Conservation (phyloP, 345 rosid genomes). For the Camelina hispida region DNA sequence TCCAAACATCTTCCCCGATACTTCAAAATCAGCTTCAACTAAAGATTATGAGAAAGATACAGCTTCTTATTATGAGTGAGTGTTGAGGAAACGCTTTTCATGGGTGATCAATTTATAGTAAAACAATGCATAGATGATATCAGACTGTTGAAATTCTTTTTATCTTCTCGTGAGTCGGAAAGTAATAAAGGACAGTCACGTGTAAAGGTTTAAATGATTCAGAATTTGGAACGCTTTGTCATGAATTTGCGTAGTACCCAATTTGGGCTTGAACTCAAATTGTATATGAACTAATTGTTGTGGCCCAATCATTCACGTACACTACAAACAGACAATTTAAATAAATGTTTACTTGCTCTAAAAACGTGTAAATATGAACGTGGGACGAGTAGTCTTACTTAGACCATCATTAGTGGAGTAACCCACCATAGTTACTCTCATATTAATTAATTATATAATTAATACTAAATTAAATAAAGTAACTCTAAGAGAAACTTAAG, state of each 20-base stretch:
- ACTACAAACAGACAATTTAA: not conserved
- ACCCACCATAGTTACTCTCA: too few species aligned
- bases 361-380: not conserved
- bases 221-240: slow-evolving; percentile 30
- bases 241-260: not conserved
- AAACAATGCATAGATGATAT: not conserved
- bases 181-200: slow-evolving; percentile 13
- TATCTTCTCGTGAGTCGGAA: slow-evolving; percentile 23
- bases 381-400: slow-evolving; percentile 18
- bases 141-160: slow-evolving; percentile 5
- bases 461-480: too few species aligned
- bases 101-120: slow-evolving; percentile 28
- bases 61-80: not conserved
- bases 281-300: not conserved
- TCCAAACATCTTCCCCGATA: not conserved
- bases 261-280: not conserved
- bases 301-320: not conserved
- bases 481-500: too few species aligned
- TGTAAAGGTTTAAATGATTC: not conserved
- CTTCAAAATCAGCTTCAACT: not conserved
- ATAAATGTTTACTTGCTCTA: not conserved
- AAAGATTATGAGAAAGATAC: not conserved
- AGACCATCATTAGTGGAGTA: too few species aligned
- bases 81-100: not conserved
- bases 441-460: too few species aligned